Evolutionary conservation across 345 rosid genomes (phyloP).

Genomic region (Lepidium africanum): DNA sequence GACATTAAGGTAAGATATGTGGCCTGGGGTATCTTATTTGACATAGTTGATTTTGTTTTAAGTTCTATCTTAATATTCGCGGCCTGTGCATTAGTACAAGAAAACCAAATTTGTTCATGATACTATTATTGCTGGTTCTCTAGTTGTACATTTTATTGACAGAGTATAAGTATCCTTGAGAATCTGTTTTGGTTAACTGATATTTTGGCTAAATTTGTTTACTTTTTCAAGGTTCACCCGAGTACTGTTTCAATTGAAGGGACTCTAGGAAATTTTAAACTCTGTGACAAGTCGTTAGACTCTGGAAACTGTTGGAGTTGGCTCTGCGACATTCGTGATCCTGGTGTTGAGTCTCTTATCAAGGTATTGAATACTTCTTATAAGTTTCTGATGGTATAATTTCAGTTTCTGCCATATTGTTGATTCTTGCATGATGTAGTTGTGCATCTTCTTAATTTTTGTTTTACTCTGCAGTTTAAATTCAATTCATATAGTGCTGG

Average conservation of each 20-base stretch:
- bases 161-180: not conserved
- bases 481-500: slow-evolving; percentile 79
- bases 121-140: not conserved
- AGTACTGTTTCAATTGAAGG: slow-evolving; percentile 88
- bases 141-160: not conserved
- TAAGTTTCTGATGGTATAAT: not conserved
- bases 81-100: not conserved
- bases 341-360: slow-evolving; percentile 89
- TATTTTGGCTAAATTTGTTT: slow-evolving; percentile 25
- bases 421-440: slow-evolving; percentile 5
- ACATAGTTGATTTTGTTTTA: not conserved
- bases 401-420: slow-evolving; percentile 3
- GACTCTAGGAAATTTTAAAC: slow-evolving; percentile 90
- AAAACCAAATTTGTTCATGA: slow-evolving; percentile 4
- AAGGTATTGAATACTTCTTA: slow-evolving; percentile 39
- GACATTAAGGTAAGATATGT: slow-evolving; percentile 67
- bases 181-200: not conserved
- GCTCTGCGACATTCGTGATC: slow-evolving; percentile 98
- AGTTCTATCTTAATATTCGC: not conserved
- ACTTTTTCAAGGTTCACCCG: slow-evolving; percentile 64
- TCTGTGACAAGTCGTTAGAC: slow-evolving; percentile 84
- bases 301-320: slow-evolving; percentile 73
- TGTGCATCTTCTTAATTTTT: slow-evolving; percentile 9
- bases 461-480: slow-evolving; percentile 64
- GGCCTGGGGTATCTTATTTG: slow-evolving; percentile 3